phyloP scores from a whole-genome alignment of 2,329 filamentous ascomycete genomes.

The Verticillium tricorpus region DNA sequence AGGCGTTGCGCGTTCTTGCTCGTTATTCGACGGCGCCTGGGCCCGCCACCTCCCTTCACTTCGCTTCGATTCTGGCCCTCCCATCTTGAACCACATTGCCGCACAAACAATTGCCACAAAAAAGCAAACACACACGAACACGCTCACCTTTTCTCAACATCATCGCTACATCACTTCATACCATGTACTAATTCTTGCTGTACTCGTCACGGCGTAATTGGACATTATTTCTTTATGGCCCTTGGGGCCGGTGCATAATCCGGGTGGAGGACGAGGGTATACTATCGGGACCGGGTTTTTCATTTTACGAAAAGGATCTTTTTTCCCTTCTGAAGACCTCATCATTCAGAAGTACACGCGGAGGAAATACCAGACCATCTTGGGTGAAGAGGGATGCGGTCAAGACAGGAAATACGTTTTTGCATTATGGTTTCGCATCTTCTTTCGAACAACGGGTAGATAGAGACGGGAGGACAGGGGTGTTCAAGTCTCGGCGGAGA shows the following conservation, averaged over 20 bases:
- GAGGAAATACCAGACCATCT: slow-evolving; percentile 1
- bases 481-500: too few species aligned
- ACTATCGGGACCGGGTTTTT: neutral
- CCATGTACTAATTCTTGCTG: slow-evolving; percentile 3
- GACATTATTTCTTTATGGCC: neutral
- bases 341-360: neutral
- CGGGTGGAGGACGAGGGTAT: neutral
- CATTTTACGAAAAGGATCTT: neutral
- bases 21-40: neutral
- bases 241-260: neutral
- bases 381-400: neutral
- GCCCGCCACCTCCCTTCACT: neutral
- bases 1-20: neutral
- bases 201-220: neutral
- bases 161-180: neutral
- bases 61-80: neutral
- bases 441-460: neutral
- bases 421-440: neutral
- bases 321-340: neutral
- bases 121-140: neutral
- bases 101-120: neutral
- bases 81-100: neutral
- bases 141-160: neutral
- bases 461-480: too few species aligned
- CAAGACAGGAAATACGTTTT: neutral